Base-by-base conservation (phyloP, 108 stramenopile species). In the Conticribra weissflogii region DNA sequence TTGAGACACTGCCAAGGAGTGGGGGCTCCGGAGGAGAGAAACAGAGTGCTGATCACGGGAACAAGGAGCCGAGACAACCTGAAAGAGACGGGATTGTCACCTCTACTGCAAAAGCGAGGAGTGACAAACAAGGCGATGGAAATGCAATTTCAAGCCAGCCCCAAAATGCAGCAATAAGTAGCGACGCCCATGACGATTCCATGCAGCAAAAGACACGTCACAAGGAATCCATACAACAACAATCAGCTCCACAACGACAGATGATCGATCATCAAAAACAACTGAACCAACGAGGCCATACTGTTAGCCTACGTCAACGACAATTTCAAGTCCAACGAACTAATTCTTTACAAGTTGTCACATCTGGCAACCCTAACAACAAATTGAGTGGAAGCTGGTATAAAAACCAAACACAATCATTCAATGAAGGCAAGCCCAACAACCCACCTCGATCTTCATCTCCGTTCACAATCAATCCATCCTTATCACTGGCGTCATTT, bases 401-500 rank as follows among this genome's bases (percentile, higher is more conserved):
- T 22, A 15, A 28, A 71, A 23, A 50, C 22, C n/a, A 27, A 32
- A 51, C 19, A 48, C 60, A 63, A 47, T 56, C 32, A 31, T 18
- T 45, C 52, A 41, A n/a, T 0, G 23, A 61, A 25, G 49, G 22
- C 33, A 22, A 19, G 46, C 28, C 53, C 19, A 55, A 54, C n/a
- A 55, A 57, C 24, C 15, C 55, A 18, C 8, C 66, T 21, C 32
- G 21, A 19, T 15, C 66, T 33, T 45, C 59, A 58, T 1, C 58
- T 17, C 58, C 68, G 27, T 59, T 59, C n/a, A n/a, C n/a, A n/a
- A n/a, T n/a, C 48, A 33, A 59, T 45, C 53, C 55, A 54, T 58
- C 66, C 29, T 60, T 59, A 52, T 67, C 65, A 46, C 63, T 64
- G 17, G 53, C 72, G 16, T 65, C 63, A 48, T 67, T 67, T 32